Base-by-base conservation (phyloP, 2,329 filamentous ascomycete species). In the Daldinia eschscholtzii region DNA sequence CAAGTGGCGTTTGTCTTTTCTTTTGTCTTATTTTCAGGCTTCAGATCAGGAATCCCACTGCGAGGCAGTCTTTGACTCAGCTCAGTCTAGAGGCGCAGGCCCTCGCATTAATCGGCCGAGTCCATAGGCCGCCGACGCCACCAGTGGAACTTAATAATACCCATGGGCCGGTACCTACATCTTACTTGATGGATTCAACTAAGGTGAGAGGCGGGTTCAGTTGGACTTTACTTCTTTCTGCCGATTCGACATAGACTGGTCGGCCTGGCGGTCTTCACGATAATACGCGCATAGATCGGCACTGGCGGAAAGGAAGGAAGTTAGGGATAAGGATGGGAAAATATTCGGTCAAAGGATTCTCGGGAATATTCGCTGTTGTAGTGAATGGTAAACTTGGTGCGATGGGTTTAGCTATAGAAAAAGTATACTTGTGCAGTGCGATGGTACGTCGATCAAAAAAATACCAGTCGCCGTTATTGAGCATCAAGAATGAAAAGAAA, bases 161-260 rank as follows among this genome's bases (percentile, higher is more conserved):
- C 63, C 7, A 62, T 26, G 57, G 52, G 35, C 61, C 60, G 10
- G 23, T 48, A 12, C 44, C 42, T n/a, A 55, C 23, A n/a, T 42
- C 58, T 61, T 58, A 48, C 35, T 70, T 65, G 70, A 65, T 64
- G 39, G 70, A 68, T 61, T 68, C 61, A 71, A 62, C 35, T 58
- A 66, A 61, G 65, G 62, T 55, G 50, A 13, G 37, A 52, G 67
- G 65, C 48, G 13, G 33, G 44, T 64, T 66, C 20, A 23, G 20
- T 23, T 44, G 48, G 18, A 59, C 53, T 72, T 65, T 61, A 4
- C 33, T 66, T 70, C 69, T 68, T 68, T 37, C 64, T 61, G n/a
- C 41, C 30, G 53, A 55, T 67, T 68, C 66, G 56, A 68, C 61
- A 68, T 73, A 73, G 66, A 70, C 72, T 73, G 71, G 71, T 68